A percentile compares a stretch with the other conserved stretches of the same genome.
phyloP scores from a whole-genome alignment of 176 grass and related monocot genomes.

The Oryza brachyantha region DNA sequence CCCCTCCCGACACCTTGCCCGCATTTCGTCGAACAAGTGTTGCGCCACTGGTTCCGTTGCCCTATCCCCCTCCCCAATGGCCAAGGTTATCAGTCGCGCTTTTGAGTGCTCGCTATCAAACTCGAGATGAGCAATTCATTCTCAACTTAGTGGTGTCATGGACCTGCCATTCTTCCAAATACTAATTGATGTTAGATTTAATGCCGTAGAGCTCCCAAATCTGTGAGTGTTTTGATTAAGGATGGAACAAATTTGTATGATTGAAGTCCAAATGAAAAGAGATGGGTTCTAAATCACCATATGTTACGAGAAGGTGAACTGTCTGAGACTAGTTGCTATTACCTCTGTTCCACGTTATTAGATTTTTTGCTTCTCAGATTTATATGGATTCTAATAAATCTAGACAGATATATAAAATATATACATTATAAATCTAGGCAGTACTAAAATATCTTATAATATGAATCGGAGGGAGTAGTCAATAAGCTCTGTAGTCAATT shows the following conservation, averaged over 20 bases:
- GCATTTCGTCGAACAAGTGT: slow-evolving; percentile 16
- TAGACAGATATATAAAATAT: too few relatives aligned
- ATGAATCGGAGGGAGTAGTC: too few relatives aligned
- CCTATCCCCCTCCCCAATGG: neutral
- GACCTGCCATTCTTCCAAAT: neutral
- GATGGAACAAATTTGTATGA: neutral
- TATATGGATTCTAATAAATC: too few relatives aligned
- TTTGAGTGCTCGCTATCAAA: neutral
- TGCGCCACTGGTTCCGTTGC: neutral
- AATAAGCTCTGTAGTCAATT: neutral
- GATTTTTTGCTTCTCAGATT: too few relatives aligned
- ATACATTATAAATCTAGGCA: too few relatives aligned
- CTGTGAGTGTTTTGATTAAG: neutral
- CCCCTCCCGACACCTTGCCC: neutral
- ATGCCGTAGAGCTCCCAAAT: neutral
- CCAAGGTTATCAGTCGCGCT: neutral
- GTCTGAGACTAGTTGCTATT: neutral
- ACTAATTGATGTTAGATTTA: neutral
- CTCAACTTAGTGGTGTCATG: neutral
- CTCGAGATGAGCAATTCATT: neutral
- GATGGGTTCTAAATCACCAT: neutral
- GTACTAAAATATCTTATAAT: too few relatives aligned
- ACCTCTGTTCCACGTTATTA: too few relatives aligned
- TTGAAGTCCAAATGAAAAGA: neutral
- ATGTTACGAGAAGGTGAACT: neutral